Conservation (phyloP, 345 rosid species). For the Eucalyptus polyanthemos region DNA sequence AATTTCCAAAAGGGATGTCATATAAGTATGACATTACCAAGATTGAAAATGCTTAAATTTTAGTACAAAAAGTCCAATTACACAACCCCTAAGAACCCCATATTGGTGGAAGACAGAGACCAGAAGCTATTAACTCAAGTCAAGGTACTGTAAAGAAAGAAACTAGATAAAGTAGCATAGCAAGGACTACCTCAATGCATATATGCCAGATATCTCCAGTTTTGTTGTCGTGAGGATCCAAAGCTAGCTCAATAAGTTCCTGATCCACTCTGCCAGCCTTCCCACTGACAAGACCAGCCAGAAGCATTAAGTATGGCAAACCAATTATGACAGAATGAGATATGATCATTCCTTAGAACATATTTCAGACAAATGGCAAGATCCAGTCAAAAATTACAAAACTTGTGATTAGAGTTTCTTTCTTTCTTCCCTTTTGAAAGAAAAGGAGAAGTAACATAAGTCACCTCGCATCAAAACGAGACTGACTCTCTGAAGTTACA, state of each 20-base stretch:
- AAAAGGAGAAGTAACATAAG: neutral
- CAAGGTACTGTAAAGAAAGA: neutral
- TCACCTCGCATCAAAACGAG: neutral
- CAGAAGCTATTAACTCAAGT: neutral
- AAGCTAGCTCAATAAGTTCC: constrained; percentile 46
- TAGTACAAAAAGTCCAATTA: neutral
- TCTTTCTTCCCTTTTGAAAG: neutral
- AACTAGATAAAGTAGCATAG: neutral
- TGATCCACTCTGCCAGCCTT: constrained; percentile 11
- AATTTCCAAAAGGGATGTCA: neutral
- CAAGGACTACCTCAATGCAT: constrained; percentile 45
- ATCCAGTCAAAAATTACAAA: neutral
- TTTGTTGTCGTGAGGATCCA: constrained; percentile 66
- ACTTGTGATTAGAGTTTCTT: neutral
- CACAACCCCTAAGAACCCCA: neutral
- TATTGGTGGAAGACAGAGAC: neutral
- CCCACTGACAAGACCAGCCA: constrained; percentile 14
- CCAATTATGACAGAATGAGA: neutral
- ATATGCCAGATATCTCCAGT: constrained; percentile 95
- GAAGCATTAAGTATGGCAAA: neutral
- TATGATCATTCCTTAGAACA: neutral
- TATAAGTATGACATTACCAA: neutral
- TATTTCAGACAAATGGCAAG: neutral
- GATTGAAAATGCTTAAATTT: neutral
- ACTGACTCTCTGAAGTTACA: neutral